Evolutionary conservation across 148 eudicot species (phyloP).

Genomic region (Talinum fruticosum): DNA sequence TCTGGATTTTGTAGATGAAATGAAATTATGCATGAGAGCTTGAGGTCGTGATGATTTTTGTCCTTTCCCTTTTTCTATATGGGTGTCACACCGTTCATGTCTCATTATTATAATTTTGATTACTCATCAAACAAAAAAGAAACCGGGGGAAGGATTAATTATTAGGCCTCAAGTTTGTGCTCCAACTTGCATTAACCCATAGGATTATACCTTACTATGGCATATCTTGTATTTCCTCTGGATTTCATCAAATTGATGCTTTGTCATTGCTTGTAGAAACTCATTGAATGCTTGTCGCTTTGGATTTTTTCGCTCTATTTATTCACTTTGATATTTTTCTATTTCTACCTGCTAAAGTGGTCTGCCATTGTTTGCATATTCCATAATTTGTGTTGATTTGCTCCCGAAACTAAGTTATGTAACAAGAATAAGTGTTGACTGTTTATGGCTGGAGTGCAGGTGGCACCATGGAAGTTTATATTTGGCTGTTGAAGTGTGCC

Average conservation of each 20-base stretch:
- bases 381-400: background rate
- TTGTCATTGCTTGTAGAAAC: background rate
- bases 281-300: background rate
- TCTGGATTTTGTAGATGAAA: too few species aligned
- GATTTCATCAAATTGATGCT: background rate
- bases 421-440: background rate
- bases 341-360: background rate
- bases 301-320: constrained; percentile 3
- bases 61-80: too few species aligned
- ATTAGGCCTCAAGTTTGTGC: background rate
- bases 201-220: background rate
- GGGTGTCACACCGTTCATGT: too few species aligned
- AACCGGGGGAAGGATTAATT: background rate
- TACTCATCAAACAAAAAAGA: too few species aligned
- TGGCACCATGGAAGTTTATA: background rate
- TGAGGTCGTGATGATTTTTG: too few species aligned
- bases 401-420: background rate
- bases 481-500: background rate
- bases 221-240: background rate
- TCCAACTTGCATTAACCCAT: background rate
- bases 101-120: too few species aligned
- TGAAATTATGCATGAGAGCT: too few species aligned
- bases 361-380: background rate
- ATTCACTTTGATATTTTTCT: background rate
- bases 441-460: background rate